A percentile compares a stretch with the other conserved stretches of the same genome.
These are phyloP conservation scores for Schizosaccharomyces lindneri DNA, from an alignment of 805 yeast genomes.

Conservation along the genomic window DNA sequence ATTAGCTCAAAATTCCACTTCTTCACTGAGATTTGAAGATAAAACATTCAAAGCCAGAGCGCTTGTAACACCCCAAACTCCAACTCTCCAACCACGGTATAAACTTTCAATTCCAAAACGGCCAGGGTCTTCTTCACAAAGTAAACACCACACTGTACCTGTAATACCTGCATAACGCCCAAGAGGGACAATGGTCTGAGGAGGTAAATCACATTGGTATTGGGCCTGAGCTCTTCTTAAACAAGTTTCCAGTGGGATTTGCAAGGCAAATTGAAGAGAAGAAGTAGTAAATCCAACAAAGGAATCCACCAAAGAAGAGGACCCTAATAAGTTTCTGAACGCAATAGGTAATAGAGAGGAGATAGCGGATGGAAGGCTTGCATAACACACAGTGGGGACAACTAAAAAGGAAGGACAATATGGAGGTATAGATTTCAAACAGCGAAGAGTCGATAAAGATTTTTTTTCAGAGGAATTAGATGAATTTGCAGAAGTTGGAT, in stretches of 20 bases:
- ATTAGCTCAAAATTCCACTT: neutral
- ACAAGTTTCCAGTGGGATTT: conserved; percentile 69
- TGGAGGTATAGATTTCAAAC: conserved; percentile 9
- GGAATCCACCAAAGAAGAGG: conserved; percentile 26
- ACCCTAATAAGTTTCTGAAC: conserved; percentile 30
- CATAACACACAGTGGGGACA: conserved; percentile 42
- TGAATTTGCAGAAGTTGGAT: conserved; percentile 28
- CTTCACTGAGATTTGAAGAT: neutral
- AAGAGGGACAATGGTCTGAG: conserved; percentile 29
- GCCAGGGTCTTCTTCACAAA: conserved; percentile 20
- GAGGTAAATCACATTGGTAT: conserved; percentile 26
- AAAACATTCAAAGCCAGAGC: conserved; percentile 9
- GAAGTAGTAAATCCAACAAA: conserved; percentile 35
- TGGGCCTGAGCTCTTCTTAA: conserved; percentile 48
- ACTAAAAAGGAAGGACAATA: conserved; percentile 35
- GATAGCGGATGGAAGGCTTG: conserved; percentile 34
- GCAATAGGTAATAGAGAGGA: conserved; percentile 42
- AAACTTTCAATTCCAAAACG: conserved; percentile 25
- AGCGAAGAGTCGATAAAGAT: neutral
- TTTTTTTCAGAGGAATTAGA: conserved; percentile 11
- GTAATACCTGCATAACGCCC: conserved; percentile 31
- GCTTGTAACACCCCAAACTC: conserved; percentile 52
- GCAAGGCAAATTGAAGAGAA: conserved; percentile 41
- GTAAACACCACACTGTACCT: conserved; percentile 26
- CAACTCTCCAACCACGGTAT: conserved; percentile 84